These are phyloP conservation scores for Triticum aestivum DNA, from an alignment of 176 grass and related monocot species.

Conservation along the genomic window DNA sequence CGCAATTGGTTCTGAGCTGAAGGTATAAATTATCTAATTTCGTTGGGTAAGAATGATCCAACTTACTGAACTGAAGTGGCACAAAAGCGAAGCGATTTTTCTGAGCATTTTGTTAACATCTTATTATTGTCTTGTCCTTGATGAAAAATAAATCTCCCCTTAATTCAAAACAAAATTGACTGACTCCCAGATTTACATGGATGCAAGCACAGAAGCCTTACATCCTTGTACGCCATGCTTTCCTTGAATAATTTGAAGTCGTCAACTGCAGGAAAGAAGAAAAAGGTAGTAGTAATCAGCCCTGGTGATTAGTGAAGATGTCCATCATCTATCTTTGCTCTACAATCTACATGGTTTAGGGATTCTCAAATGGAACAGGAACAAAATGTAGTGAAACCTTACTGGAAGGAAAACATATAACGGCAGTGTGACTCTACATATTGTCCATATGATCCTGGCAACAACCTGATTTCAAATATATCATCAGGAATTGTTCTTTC, in stretches of 20 bases:
- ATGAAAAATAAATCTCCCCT: not conserved
- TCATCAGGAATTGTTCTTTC: not conserved
- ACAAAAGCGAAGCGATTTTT: not conserved
- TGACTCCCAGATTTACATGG: not conserved
- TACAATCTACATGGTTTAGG: no score
- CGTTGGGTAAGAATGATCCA: not conserved
- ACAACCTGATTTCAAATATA: slow-evolving; percentile 49
- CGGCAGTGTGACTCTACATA: no score
- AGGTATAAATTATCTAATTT: no score
- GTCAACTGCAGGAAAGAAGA: slow-evolving; percentile 45
- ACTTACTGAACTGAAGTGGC: not conserved
- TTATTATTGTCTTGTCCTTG: not conserved
- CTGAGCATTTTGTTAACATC: not conserved
- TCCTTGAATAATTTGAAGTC: slow-evolving; percentile 66
- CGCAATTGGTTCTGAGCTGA: no score
- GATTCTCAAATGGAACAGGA: no score
- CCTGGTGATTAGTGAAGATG: slow-evolving; percentile 18
- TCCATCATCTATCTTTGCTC: not conserved
- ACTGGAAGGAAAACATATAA: no score
- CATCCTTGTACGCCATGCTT: slow-evolving; percentile 61
- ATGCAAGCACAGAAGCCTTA: slow-evolving; percentile 42
- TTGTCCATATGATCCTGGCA: slow-evolving; percentile 37
- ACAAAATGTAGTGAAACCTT: no score
- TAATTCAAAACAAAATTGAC: not conserved
- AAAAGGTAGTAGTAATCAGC: not conserved